Conservation (phyloP, 495 filamentous ascomycete species). For the Hamigera avellanea region DNA sequence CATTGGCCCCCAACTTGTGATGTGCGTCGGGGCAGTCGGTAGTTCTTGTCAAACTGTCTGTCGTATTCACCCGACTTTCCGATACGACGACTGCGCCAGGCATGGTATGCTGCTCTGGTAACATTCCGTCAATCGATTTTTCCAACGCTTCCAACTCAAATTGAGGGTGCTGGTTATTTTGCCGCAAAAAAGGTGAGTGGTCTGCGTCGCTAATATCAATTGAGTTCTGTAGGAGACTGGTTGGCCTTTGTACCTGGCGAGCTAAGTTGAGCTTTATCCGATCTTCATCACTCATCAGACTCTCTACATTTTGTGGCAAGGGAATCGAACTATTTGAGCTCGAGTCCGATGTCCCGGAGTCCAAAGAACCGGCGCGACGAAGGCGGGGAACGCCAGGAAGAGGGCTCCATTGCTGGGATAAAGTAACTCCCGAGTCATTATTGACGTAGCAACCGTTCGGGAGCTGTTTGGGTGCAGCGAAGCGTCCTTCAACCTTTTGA, state of each 20-base stretch:
- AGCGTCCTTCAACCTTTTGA: slow-evolving; percentile 55
- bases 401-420: slow-evolving; percentile 25
- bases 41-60: no score
- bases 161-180: background rate
- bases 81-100: background rate
- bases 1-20: no score
- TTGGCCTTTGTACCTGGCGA: slow-evolving; percentile 41
- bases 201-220: background rate
- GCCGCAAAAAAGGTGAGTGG: background rate
- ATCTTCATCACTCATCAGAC: slow-evolving; percentile 72
- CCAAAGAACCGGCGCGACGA: slow-evolving; percentile 55
- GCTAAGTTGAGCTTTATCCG: slow-evolving; percentile 57
- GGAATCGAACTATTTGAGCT: slow-evolving; percentile 55
- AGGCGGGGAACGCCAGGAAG: slow-evolving; percentile 37
- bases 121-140: background rate
- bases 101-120: background rate
- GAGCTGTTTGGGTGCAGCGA: slow-evolving; percentile 27
- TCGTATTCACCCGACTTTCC: background rate
- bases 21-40: no score
- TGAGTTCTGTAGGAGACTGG: slow-evolving; percentile 3
- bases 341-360: slow-evolving; percentile 54
- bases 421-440: slow-evolving; percentile 23
- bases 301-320: slow-evolving; percentile 68
- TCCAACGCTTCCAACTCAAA: background rate
- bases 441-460: slow-evolving; percentile 41